Evolutionary conservation across 192 early-diverging fungal genomes (phyloP), one percentile per base, ranked within the genome.

Genomic region (Glomus cerebriforme): DNA sequence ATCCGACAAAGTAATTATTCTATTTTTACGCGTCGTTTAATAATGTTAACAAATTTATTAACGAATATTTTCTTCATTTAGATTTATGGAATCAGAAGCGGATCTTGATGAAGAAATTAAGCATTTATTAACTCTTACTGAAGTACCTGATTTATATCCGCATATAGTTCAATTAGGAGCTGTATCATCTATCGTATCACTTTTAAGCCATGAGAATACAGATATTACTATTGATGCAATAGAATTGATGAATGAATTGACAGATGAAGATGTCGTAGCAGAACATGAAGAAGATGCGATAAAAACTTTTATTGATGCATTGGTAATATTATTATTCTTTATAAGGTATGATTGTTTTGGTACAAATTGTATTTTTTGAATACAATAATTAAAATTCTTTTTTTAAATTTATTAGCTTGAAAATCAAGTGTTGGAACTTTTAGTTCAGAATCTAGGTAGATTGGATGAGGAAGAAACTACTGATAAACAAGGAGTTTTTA

Each of bases 11-110:
- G 84, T 85, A 83, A 71, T 62, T 75, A 13, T 37, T 75, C 0
- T 24, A 26, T 27, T 26, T 13, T 19, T 27, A 54, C 27, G 24
- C 29, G 7, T 72, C 19, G 2, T 54, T 15, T 29, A n/a, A 49
- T 19, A 31, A 54, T 17, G 13, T 63, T 66, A 15, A 43, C 24
- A 34, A 22, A 43, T 27, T 62, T 29, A 15, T 35, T 17, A 29
- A 13, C 7, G 26, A 22, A 78, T 78, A 22, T 7, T 15, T 29
- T 8, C 24, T 22, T 9, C 43, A 10, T 59, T 70, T 78, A 85
- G 88, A 66, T 99, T 99, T 83, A 93, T 97, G 79, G 96, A 98
- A 72, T 98, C 96, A 32, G 98, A 99, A 82, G 91, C 94, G 12
- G 96, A 98, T 79, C 85, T 99, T 37, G 97, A 96, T 77, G 95